These are phyloP conservation scores for Talaromyces proteolyticus DNA, from an alignment of 495 filamentous ascomycete species.

Conservation along the genomic window DNA sequence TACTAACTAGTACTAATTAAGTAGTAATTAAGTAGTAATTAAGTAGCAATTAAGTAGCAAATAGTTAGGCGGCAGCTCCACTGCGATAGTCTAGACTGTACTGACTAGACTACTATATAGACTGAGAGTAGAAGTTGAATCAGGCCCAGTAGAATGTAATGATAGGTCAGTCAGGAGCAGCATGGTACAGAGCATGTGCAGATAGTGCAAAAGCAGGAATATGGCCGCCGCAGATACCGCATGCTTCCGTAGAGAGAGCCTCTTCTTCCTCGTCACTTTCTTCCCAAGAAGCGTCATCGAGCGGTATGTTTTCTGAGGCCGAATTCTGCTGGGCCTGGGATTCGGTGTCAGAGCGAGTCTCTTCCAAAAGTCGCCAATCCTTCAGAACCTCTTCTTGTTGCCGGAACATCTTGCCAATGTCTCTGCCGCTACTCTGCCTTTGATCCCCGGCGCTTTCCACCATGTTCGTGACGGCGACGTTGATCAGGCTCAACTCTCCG, in stretches of 20 bases:
- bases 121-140: no score
- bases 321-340: not conserved
- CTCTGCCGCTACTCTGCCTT: conserved; percentile 42
- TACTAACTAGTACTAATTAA: no score
- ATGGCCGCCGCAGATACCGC: conserved; percentile 3
- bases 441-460: conserved; percentile 48
- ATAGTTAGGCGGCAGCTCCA: no score
- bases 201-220: conserved; percentile 2
- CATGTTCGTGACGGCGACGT: conserved; percentile 86
- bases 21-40: no score
- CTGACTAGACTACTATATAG: no score
- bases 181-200: conserved; percentile 5
- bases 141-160: no score
- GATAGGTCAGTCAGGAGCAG: conserved; percentile 3
- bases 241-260: not conserved
- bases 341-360: not conserved
- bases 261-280: conserved; percentile 7
- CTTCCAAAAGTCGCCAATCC: conserved; percentile 24
- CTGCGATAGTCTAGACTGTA: no score
- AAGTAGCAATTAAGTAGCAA: no score
- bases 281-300: not conserved
- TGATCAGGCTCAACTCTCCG: conserved; percentile 78
- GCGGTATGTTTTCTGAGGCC: not conserved
- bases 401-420: conserved; percentile 67
- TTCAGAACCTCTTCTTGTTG: conserved; percentile 58